Evolutionary conservation across 208 protist species (phyloP).

Genomic region (Trypanosoma caninum): DNA sequence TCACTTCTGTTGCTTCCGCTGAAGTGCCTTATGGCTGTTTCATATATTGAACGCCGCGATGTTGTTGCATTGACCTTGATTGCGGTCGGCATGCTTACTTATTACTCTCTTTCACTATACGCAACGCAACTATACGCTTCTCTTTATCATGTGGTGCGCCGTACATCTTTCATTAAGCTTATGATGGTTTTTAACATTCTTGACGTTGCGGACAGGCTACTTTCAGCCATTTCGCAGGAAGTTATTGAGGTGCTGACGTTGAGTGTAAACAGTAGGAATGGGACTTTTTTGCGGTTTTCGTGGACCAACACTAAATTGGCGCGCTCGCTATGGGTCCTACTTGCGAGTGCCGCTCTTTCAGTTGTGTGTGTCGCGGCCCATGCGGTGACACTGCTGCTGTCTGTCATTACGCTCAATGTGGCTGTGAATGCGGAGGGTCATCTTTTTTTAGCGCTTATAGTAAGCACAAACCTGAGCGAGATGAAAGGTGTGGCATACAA

Average conservation of each 20-base stretch:
- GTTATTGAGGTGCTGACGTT: conserved; percentile 83
- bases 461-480: conserved; percentile 93
- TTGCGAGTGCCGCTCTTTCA: conserved; percentile 25
- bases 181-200: conserved; percentile 95
- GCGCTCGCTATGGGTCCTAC: conserved; percentile 24
- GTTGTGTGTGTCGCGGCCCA: conserved; percentile 54
- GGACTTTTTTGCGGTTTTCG: not conserved
- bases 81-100: conserved; percentile 26
- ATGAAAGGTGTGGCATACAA: conserved; percentile 94
- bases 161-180: conserved; percentile 91
- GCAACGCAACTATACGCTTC: conserved; percentile 49
- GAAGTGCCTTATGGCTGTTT: conserved; percentile 19
- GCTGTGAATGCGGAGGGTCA: conserved; percentile 91
- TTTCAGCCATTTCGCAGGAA: conserved; percentile 89
- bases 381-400: conserved; percentile 72
- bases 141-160: conserved; percentile 84
- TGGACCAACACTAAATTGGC: not conserved
- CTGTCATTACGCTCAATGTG: conserved; percentile 92
- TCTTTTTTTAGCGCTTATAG: conserved; percentile 89
- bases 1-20: conserved; percentile 28
- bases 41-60: conserved; percentile 25
- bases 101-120: conserved; percentile 16
- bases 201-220: conserved; percentile 89
- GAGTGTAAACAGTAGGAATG: conserved; percentile 17
- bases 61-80: conserved; percentile 30